Evolutionary conservation across 139 green algal species (phyloP).

Genomic region (Picochlorum sp.): DNA sequence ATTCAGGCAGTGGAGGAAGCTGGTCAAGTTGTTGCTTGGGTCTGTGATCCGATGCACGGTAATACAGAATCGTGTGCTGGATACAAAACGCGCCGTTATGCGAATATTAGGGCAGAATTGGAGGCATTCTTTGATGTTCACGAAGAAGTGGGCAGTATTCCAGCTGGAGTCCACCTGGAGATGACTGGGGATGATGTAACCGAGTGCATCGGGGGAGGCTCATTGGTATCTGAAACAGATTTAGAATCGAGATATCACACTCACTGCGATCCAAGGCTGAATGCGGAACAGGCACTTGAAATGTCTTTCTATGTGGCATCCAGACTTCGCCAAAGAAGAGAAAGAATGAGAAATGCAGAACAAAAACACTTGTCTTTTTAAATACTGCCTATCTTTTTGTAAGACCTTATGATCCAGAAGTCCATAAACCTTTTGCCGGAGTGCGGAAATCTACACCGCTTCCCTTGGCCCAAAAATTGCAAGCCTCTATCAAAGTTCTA

Average conservation of each 20-base stretch:
- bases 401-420: not conserved
- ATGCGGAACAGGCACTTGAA: constrained; percentile 95
- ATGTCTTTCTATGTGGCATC: constrained; percentile 94
- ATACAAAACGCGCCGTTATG: constrained; percentile 95
- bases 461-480: constrained; percentile 4
- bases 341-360: constrained; percentile 4
- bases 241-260: constrained; percentile 92
- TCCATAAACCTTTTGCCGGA: constrained; percentile 22
- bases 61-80: constrained; percentile 89
- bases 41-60: constrained; percentile 98
- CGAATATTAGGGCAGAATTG: constrained; percentile 59
- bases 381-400: not conserved
- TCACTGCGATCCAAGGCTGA: constrained; percentile 98
- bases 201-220: constrained; percentile 92
- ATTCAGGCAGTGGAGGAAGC: constrained; percentile 52
- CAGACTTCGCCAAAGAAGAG: constrained; percentile 41
- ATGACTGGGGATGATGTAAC: constrained; percentile 97
- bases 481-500: constrained; percentile 16
- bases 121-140: constrained; percentile 90
- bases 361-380: not conserved
- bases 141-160: constrained; percentile 69
- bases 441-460: constrained; percentile 26
- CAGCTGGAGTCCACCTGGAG: constrained; percentile 94
- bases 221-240: constrained; percentile 52
- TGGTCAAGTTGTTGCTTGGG: constrained; percentile 85